Conservation (phyloP, 257 asterid genomes). For the Cynanchum wilfordii region DNA sequence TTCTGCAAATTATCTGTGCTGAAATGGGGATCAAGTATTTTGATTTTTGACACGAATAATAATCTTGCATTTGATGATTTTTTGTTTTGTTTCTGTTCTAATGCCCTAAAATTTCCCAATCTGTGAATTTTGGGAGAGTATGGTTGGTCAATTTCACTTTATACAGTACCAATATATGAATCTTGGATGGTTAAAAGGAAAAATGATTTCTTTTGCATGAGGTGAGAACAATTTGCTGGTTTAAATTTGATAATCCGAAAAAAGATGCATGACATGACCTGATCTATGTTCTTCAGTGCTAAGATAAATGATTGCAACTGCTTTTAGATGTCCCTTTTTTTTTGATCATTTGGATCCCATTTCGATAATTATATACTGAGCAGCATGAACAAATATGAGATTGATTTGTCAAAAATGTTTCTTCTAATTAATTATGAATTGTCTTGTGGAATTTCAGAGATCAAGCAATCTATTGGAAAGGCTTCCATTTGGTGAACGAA, state of each 20-base stretch:
- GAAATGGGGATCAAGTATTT: neutral
- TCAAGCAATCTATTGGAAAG: conserved; percentile 56
- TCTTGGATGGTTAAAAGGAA: neutral
- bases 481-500: conserved; percentile 53
- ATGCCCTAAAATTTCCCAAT: neutral
- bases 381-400: neutral
- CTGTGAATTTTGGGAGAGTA: neutral
- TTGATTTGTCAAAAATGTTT: neutral
- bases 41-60: neutral
- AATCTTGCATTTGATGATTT: neutral
- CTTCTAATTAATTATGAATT: neutral
- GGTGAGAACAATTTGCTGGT: neutral
- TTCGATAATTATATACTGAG: neutral
- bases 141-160: neutral
- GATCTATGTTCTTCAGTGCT: neutral
- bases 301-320: neutral
- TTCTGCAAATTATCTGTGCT: neutral
- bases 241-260: neutral
- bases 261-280: neutral
- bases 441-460: conserved; percentile 42
- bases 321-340: neutral
- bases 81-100: neutral
- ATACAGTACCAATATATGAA: neutral
- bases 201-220: neutral
- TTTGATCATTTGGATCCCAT: neutral